Evolutionary conservation across 768 basidiomycete species (phyloP), one percentile per base, ranked within the genome.

Genomic region (Psilocybe cyanescens): DNA sequence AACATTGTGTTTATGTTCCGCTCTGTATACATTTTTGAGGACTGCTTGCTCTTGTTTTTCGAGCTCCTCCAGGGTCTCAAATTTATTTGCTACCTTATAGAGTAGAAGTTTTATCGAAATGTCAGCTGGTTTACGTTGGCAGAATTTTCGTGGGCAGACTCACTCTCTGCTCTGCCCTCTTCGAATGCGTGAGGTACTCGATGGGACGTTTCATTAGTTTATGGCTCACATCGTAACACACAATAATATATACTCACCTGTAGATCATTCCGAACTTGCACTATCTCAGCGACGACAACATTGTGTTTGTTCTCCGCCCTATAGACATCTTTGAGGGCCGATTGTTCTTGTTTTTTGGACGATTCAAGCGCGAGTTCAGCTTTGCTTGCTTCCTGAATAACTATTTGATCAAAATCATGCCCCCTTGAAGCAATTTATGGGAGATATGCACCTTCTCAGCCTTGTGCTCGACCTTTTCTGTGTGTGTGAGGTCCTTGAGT

Each of bases 271-370:
- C 78, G 75, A 0, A 81, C 81, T 45, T 68, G 75, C 57, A 74
- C 74, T 29, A 79, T 68, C 52, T 77, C 66, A 11, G 81, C 70
- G 17, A 81, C 57, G 3, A 83, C 81, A 12, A 75, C 66, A 24
- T 88, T 82, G 62, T 86, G 85, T 33, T 76, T 71, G 60, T 84
- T 79, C 11, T 79, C 76, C 7, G 85, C 83, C 49, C 85, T 78
- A 68, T 83, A 81, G 50, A 86, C 70, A 19, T 77, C 77, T 57
- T 79, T 76, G 19, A 80, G 75, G 7, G 78, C 72, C 63, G 79
- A 78, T 61, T 82, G 76, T 70, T 89, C 86, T 50, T 75, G 72
- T 65, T 79, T 77, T 62, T 80, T 75, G 50, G 80, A 72, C 69
- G 83, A 85, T 45, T 76, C 77, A 3, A 66, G 55, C 3, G 39